phyloP scores from a whole-genome alignment of 192 early-diverging fungal genomes.

The Podila horticola region DNA sequence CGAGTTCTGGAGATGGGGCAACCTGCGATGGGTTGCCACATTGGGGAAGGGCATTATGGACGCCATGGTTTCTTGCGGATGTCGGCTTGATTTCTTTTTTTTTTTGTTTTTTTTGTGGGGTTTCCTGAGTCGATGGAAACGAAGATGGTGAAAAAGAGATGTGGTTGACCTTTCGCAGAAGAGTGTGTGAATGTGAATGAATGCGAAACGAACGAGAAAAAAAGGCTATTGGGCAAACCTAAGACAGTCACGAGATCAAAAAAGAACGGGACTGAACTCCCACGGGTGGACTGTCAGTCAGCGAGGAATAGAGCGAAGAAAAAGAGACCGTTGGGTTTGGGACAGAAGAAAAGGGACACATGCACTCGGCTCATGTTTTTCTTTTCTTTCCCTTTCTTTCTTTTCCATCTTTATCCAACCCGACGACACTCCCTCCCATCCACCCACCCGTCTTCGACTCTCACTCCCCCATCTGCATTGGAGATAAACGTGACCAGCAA shows the following conservation, averaged over 20 bases:
- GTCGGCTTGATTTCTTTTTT: neutral
- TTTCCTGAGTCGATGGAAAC: neutral
- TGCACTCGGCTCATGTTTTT: neutral
- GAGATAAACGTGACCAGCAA: constrained; percentile 4
- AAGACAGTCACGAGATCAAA: neutral
- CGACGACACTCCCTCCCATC: neutral
- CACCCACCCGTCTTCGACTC: neutral
- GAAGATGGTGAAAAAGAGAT: too few relatives aligned
- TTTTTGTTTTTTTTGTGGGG: neutral
- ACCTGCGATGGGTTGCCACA: constrained; percentile 10
- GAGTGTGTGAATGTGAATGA: neutral
- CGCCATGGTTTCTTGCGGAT: constrained; percentile 4
- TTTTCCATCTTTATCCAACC: neutral
- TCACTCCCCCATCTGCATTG: neutral
- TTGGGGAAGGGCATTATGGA: constrained; percentile 16
- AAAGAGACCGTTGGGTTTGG: neutral
- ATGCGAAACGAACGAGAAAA: neutral
- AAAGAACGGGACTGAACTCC: too few relatives aligned
- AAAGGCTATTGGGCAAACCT: neutral
- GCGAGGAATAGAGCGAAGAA: neutral
- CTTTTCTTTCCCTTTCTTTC: neutral
- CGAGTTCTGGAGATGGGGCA: constrained; percentile 14
- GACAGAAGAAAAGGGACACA: neutral
- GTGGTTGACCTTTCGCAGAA: neutral
- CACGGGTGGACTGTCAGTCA: neutral